Base-by-base conservation (phyloP, 2,329 filamentous ascomycete species). In the Alternaria rosae region DNA sequence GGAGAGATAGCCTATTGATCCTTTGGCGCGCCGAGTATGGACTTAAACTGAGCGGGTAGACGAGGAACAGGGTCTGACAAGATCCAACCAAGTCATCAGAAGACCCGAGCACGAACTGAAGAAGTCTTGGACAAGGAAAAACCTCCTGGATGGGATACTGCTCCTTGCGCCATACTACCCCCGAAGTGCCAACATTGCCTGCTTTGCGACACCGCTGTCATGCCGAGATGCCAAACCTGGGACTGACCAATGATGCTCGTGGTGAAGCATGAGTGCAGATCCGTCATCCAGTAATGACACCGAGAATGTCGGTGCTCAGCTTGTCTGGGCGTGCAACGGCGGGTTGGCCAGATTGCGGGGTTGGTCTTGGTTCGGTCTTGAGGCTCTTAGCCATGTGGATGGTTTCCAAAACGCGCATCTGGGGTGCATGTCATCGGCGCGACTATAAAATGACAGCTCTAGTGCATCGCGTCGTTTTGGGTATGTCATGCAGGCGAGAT, bases 341-440 rank as follows among this genome's bases (percentile, higher is more conserved):
- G 45, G 26, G 47, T 57, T 57, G 54, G 59, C 57, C 63, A 69
- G 23, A 62, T 54, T 69, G 67, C 65, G 67, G 67, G 65, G 67
- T 65, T 52, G 23, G 32, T 42, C 61, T 69, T 64, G 61, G 65
- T 21, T 25, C 42, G 41, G 20, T 47, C 20, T 32, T 57, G 28
- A 35, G 42, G 25, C 21, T 32, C 45, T 38, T 57, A 41, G 35
- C 51, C 35, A 52, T 57, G 38, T 48, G 44, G 54, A 51, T 32
- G 38, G 47, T 12, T 12, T 21, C 8, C 12, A 13, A 47, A 32
- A 35, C 45, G 44, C 35, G 41, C 30, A 26, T 47, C 52, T 41
- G 44, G 48, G 44, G 28, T 50, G 8, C 12, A 26, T 9, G 6
- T 17, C 25, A 23, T 32, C 20, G 45, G 17, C 11, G 21, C n/a